Percentiles rank a stretch among this genome's conserved stretches.
These are phyloP conservation scores for Arthromyces matolae DNA, from an alignment of 768 basidiomycete genomes.

Conservation along the genomic window DNA sequence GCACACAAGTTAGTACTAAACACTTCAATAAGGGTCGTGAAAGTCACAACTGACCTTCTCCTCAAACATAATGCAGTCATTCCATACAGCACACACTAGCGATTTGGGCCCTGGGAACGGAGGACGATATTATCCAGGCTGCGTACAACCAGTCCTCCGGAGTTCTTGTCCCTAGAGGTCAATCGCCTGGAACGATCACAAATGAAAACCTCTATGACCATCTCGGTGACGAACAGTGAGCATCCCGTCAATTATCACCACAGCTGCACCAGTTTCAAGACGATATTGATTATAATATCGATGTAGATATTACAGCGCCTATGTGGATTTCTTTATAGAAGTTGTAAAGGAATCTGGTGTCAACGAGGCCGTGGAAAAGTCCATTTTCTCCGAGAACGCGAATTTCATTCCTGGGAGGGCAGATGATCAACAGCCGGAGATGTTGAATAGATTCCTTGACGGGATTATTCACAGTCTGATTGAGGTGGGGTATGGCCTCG, in stretches of 20 bases:
- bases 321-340: constrained; percentile 46
- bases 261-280: too few species aligned
- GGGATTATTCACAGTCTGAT: constrained; percentile 66
- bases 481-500: constrained; percentile 57
- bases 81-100: constrained; percentile 23
- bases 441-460: constrained; percentile 49
- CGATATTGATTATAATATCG: too few species aligned
- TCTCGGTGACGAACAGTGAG: constrained; percentile 52
- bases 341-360: constrained; percentile 36
- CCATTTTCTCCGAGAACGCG: constrained; percentile 46
- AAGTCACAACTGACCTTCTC: too few species aligned
- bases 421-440: constrained; percentile 32
- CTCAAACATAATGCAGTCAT: too few species aligned
- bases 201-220: constrained; percentile 46
- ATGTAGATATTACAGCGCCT: constrained; percentile 57
- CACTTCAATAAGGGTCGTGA: too few species aligned
- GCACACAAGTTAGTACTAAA: constrained; percentile 47
- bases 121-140: constrained; percentile 25
- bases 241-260: too few species aligned
- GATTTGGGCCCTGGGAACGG: constrained; percentile 23
- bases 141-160: constrained; percentile 31
- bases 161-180: constrained; percentile 29
- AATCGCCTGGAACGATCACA: constrained; percentile 41
- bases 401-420: constrained; percentile 33
- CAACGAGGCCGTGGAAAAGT: constrained; percentile 45